Evolutionary conservation across 164 flowering plant species (phyloP), one percentile per base, ranked within the genome.

Genomic region (Vitis vinifera): DNA sequence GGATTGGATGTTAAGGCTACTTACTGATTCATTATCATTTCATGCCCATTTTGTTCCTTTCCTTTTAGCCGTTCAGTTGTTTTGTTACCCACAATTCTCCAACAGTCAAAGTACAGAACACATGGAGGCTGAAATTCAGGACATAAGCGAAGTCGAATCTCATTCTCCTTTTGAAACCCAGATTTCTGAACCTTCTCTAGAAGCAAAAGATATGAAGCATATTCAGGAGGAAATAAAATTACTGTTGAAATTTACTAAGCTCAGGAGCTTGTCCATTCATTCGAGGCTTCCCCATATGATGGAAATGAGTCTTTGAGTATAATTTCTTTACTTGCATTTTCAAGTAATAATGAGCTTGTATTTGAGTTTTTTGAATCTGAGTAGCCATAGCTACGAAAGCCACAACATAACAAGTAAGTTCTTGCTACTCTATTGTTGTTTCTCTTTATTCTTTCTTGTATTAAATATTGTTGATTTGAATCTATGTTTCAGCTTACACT

Each of bases 361-460:
- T 71, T 65, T 51, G 69, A 71, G 31, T 71, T 59, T 59, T 71
- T 71, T 65, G 74, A 71, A 61, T 56, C 62, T 16, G 74, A 71
- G 23, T 31, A 51, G 65, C 69, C 65, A 51, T 69, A 65, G 3
- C 17, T 6, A 23, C 53, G 69, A 65, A 71, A 71, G 59, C 74
- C 74, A 29, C 59, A 65, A 16, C 51, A 65, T 51, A 52, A 65
- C 16, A 65, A 71, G 74, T 71, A 55, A 58, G 69, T 71, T 29
- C 27, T 57, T 64, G 10, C 23, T 5, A 51, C 57, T 5, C 10
- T 8, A 15, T 11, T 50, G 17, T 11, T 11, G 19, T 65, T 15
- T 65, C 27, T 14, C 44, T 65, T 14, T 65, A n/a, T 27, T 30
- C 1, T 14, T 51, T 62, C 27, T 0, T 23, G 27, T 1, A 23